These are phyloP conservation scores for Rutstroemia sp. DNA, from an alignment of 2,329 filamentous ascomycete genomes.

Conservation along the genomic window DNA sequence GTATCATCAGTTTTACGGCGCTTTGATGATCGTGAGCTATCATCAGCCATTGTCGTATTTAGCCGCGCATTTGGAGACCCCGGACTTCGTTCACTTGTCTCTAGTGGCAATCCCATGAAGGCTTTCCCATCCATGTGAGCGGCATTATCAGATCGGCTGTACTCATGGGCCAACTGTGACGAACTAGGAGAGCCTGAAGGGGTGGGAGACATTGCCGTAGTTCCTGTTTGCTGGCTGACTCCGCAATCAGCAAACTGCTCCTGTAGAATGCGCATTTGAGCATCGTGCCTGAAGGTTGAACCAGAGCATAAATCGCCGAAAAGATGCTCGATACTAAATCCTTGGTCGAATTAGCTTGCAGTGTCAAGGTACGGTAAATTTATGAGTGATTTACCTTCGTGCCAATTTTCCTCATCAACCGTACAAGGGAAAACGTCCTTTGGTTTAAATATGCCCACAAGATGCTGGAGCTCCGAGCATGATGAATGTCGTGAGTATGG, in stretches of 20 bases:
- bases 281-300: constrained; percentile 56
- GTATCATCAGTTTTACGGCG: neutral
- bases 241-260: neutral
- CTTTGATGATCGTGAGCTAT: neutral
- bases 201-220: neutral
- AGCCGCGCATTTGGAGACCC: constrained; percentile 14
- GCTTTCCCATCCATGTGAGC: neutral
- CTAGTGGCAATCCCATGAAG: neutral
- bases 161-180: neutral
- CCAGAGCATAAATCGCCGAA: constrained; percentile 65
- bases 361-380: neutral
- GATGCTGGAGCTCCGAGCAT: constrained; percentile 66
- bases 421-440: constrained; percentile 80
- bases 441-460: constrained; percentile 63
- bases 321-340: constrained; percentile 55
- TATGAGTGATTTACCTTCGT: constrained; percentile 31
- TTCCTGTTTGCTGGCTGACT: constrained; percentile 1
- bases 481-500: constrained; percentile 89
- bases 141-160: neutral
- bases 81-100: neutral
- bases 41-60: constrained; percentile 13
- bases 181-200: neutral
- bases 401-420: constrained; percentile 57
- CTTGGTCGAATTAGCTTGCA: constrained; percentile 22
- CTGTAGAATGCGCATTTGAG: constrained; percentile 40